Evolutionary conservation across 2,329 filamentous ascomycete species (phyloP), one percentile per base, ranked within the genome.

Genomic region (Phoma sp.): DNA sequence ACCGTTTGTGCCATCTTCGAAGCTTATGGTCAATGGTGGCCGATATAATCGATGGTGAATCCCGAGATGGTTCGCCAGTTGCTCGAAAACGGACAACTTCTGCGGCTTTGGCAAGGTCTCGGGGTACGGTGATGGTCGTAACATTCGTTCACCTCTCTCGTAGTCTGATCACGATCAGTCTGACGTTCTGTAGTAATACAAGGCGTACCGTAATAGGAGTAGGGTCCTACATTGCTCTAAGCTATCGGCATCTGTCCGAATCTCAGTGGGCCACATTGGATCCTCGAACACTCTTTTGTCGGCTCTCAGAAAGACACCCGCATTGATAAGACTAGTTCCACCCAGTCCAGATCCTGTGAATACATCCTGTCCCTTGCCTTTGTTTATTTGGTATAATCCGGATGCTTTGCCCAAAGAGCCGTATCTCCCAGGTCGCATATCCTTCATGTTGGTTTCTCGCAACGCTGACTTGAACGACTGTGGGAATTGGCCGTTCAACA

Each of bases 401-500:
- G 82, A 87, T 1, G 82, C 79, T 56, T 84, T 80, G 2, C 82
- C 84, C 1, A 75, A 73, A 18, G 80, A 75, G 9, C 82, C 75
- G 14, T 76, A 60, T 22, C 79, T 29, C 9, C 46, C 46, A 36
- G 30, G 23, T 3, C 38, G 30, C 18, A 9, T 49, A n/a, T 42
- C 38, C 4, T 29, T 14, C n/a, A 49, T n/a, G 7, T 18, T 13
- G n/a, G 25, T 42, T n/a, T 49, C 30, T 29, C 74, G 74, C 10
- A 80, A 57, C 0, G 81, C 77, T 7, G 86, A 79, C 1, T 67
- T 50, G 0, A 81, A 63, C 0, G 75, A 78, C 23, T 72, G 77
- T 0, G 86, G 86, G 58, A 86, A 89, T 67, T 88, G 85, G 4
- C 86, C 86, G 70, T 66, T 86, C 86, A 85, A 89, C 57, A 78